Evolutionary conservation across 2,329 filamentous ascomycete genomes (phyloP), one percentile per base, ranked within the genome.

Genomic region (Cladorrhinum sp.): DNA sequence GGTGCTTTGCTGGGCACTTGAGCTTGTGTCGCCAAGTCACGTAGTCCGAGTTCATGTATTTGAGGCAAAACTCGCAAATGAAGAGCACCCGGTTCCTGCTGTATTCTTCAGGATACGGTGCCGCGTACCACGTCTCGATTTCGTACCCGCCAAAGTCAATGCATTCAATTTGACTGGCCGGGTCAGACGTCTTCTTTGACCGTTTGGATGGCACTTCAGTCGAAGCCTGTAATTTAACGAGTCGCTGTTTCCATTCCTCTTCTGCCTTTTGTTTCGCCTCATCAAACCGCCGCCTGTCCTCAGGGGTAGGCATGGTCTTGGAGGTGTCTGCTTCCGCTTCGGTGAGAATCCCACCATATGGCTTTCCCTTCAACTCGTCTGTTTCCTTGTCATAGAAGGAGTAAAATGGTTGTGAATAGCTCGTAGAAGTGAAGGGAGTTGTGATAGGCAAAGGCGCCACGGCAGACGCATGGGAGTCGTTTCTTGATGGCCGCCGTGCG

Each of bases 1-100:
- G 96, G 71, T 98, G 93, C 74, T 98, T 98, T 36, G 92, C 92
- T 5, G 92, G 90, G 69, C 95, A 99, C 78, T 99, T 99, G 69
- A 92, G 84, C 78, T 98, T 98, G 76, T 99, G 95, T 57, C 95
- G 86, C 92, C 94, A 98, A 14, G 95, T 94, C 26, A 99, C 95
- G 70, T 96, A 98, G 73, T 97, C 94, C 18, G 95, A 98, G 75
- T 96, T 96, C 92, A 99, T 97, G 78, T 99, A 99, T 76, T 98
- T 99, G 62, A 99, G 81, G 73, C 95, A 99, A 75, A 98, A 99
- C 74, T 99, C 96, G 81, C 95, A 99, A 65, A 99, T 98, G 76
- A 96, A 98, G n/a, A 99, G 83, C 39, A 96, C 90, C 28, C 91
- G 88, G 72, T 99, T 98, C 65, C 94, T 87, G 73, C 92, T 98